Evolutionary conservation across 768 basidiomycete species (phyloP).

Genomic region (Nevesoporus exiguus): DNA sequence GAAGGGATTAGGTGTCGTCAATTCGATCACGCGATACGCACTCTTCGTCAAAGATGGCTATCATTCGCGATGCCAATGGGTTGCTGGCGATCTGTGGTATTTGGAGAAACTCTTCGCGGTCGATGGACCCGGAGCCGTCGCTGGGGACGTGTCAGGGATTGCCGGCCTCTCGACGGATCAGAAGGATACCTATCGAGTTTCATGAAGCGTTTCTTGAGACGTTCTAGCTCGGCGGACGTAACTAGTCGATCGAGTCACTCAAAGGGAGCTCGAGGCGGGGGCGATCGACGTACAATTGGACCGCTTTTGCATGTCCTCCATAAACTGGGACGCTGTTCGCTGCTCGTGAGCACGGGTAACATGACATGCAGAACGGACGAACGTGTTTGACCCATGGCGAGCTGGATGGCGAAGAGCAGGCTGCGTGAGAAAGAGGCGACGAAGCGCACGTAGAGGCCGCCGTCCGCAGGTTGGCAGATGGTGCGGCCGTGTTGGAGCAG

Average conservation of each 20-base stretch:
- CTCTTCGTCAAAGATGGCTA: slow-evolving; percentile 99
- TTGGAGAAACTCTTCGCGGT: slow-evolving; percentile 97
- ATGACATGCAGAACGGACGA: slow-evolving; percentile 27
- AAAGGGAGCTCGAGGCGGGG: neutral
- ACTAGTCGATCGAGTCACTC: slow-evolving; percentile 48
- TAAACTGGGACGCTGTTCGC: slow-evolving; percentile 79
- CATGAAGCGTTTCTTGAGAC: slow-evolving; percentile 99
- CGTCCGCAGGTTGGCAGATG: too few relatives aligned
- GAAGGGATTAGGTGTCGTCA: neutral
- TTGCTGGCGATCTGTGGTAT: slow-evolving; percentile 99
- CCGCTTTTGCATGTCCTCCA: slow-evolving; percentile 96
- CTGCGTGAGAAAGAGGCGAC: slow-evolving; percentile 23
- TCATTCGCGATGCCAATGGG: slow-evolving; percentile 94
- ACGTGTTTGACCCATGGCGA: slow-evolving; percentile 83
- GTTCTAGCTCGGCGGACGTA: slow-evolving; percentile 89
- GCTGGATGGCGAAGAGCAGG: slow-evolving; percentile 5
- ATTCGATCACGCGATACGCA: slow-evolving; percentile 42
- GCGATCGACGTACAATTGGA: slow-evolving; percentile 81
- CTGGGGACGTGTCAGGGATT: slow-evolving; percentile 35
- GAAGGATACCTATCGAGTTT: slow-evolving; percentile 84
- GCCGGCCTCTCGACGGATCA: neutral
- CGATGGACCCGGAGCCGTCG: slow-evolving; percentile 96
- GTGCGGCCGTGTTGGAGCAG: too few relatives aligned
- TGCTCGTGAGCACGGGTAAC: slow-evolving; percentile 3
- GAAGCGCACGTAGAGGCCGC: too few relatives aligned